Evolutionary conservation across 2,329 filamentous ascomycete species (phyloP), one percentile per base, ranked within the genome.

Genomic region (Sarocladium strictum): DNA sequence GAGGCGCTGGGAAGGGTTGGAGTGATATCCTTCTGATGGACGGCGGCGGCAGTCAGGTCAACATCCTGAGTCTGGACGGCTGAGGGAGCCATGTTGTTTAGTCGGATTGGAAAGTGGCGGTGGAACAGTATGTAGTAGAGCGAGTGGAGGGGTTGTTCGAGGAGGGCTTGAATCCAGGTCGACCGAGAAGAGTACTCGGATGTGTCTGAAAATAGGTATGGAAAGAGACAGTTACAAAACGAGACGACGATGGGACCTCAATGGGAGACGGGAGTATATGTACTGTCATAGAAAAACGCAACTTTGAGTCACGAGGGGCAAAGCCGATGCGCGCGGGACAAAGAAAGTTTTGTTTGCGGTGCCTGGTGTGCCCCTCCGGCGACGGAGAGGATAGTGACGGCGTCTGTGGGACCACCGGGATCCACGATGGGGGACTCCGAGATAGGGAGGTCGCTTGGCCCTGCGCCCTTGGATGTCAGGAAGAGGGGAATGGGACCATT

Each of bases 21-120:
- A 26, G 26, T 64, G 27, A 69, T 64, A 60, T 77, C 67, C 62
- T 79, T 80, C 64, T 78, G 73, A 61, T 76, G 70, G 56, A 83
- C 67, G 60, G 77, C 77, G 17, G 75, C 70, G 53, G 77, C 72
- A 35, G 76, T 80, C 59, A 82, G 71, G 67, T 80, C 74, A 60
- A 76, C 61, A 51, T 78, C 76, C 59, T 77, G 75, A 54, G 68
- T 67, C 50, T 72, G 72, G 58, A 72, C 65, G 37, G 72, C 76
- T 40, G 76, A 73, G 59, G 77, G 77, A 60, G 76, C 70, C 78
- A 79, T 80, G 50, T 11, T 23, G n/a, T 12, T 12, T 26, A 23
- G 21, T 21, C 24, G 50, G 4, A 23, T 3, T 43, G 38, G 33
- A 11, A 33, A 33, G 50, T 53, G 26, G 47, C 26, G 47, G 47